Conservation (phyloP, 2,329 filamentous ascomycete species). For the Beauveria rudraprayagi region DNA sequence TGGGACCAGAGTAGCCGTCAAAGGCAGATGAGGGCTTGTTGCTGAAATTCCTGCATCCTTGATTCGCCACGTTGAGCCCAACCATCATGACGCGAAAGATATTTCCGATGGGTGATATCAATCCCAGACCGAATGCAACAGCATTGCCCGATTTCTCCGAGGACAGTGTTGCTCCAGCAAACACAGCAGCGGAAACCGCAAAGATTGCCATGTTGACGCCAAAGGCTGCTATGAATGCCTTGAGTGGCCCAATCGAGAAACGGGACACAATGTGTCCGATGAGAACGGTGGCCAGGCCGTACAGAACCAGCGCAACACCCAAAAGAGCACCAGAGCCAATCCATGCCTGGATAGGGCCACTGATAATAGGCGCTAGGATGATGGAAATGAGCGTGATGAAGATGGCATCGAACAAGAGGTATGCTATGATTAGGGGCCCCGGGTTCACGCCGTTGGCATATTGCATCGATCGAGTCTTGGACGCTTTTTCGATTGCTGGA, state of each 20-base stretch:
- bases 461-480: conserved; percentile 69
- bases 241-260: conserved; percentile 62
- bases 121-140: conserved; percentile 12
- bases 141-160: conserved; percentile 11
- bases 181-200: conserved; percentile 11
- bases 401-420: conserved; percentile 66
- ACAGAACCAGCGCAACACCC: conserved; percentile 71
- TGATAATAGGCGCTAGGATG: conserved; percentile 37
- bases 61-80: conserved; percentile 68
- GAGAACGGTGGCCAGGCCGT: conserved; percentile 65
- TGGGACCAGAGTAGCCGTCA: conserved; percentile 69
- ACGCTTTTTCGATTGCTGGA: conserved; percentile 66
- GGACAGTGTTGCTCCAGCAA: neutral
- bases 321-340: conserved; percentile 66
- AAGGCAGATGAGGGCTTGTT: conserved; percentile 58
- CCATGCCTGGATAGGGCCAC: conserved; percentile 22
- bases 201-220: conserved; percentile 59
- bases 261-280: conserved; percentile 56
- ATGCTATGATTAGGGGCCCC: conserved; percentile 71
- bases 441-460: conserved; percentile 81
- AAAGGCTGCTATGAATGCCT: conserved; percentile 58
- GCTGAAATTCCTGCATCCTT: conserved; percentile 59
- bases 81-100: conserved; percentile 64
- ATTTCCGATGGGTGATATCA: conserved; percentile 26
- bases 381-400: conserved; percentile 58